Base-by-base conservation (phyloP, 495 filamentous ascomycete species). In the Penicilliopsis zonata region DNA sequence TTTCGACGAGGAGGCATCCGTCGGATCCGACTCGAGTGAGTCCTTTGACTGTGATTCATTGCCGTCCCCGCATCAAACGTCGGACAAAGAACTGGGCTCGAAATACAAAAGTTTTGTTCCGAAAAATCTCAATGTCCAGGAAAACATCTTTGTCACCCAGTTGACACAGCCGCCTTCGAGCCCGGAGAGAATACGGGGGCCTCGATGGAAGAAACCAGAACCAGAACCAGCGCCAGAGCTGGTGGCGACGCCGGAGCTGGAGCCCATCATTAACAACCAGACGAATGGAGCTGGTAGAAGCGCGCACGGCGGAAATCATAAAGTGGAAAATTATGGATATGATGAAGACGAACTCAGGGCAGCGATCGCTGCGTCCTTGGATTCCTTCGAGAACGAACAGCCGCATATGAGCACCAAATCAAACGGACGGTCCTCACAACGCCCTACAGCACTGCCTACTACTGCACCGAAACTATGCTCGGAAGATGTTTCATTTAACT, bases 91-190 rank as follows among this genome's bases (percentile, higher is more conserved):
- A 28, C 33, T 46, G 7, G 37, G 51, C 32, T 52, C 57, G 9
- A 68, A 61, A 26, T 54, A 50, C 22, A 62, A 59, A 26, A 59
- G 60, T 24, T 67, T 63, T 42, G 49, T 63, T 0, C 57, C 65
- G 3, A 69, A 60, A 39, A 50, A 57, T 15, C 45, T 39, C 13
- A 57, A 47, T 18, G 34, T 55, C 5, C 59, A 61, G 33, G 57
- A 66, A n/a, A 63, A 70, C 31, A 62, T 68, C 1, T 72, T 69
- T 28, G 63, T 68, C 16, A 70, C 67, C 0, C 67, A 72, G 43
- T 50, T 68, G 31, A 67, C 67, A 1, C 61, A 63, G 33, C 57
- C 66, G 8, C 46, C 54, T 23, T 66, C 67, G 2, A 69, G 65
- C 34, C 67, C 67, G 0, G 68, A 69, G 39, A 40, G 59, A 35